Evolutionary conservation across 1,139 yeast genomes (phyloP).

Genomic region (Candida sp.): DNA sequence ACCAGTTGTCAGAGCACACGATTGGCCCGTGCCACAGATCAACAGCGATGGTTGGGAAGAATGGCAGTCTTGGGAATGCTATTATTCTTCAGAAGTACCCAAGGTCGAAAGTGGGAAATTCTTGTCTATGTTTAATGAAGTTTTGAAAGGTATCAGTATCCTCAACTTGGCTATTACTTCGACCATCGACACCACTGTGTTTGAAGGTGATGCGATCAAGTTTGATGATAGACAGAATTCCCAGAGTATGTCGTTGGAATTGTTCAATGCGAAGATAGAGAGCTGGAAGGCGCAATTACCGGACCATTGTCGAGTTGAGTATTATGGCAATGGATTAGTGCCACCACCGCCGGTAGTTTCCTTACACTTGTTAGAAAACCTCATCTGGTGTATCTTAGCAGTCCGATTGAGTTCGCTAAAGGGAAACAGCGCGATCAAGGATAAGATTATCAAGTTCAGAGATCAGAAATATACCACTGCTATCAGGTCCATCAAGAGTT

Average conservation of each 20-base stretch:
- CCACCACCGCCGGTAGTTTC: constrained; percentile 20
- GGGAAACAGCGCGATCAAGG: constrained; percentile 11
- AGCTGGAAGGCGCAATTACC: constrained; percentile 20
- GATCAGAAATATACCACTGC: constrained; percentile 21
- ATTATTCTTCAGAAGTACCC: constrained; percentile 15
- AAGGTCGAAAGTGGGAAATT: constrained; percentile 23
- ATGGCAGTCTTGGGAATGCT: constrained; percentile 26
- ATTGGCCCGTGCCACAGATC: constrained; percentile 27
- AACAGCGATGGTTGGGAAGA: constrained; percentile 29
- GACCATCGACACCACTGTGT: constrained; percentile 20
- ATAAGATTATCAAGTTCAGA: constrained; percentile 17
- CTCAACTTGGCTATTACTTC: constrained; percentile 25
- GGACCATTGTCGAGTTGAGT: constrained; percentile 17
- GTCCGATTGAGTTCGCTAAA: constrained; percentile 21
- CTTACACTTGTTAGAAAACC: constrained; percentile 17
- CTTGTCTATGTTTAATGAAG: constrained; percentile 22
- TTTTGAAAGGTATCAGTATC: constrained; percentile 19
- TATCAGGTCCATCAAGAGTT: constrained; percentile 14
- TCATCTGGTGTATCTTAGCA: constrained; percentile 24
- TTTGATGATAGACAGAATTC: constrained; percentile 15
- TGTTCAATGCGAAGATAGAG: constrained; percentile 17
- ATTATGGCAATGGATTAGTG: constrained; percentile 5
- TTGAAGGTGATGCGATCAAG: constrained; percentile 10
- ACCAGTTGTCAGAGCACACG: constrained; percentile 25
- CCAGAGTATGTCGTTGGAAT: constrained; percentile 18